phyloP scores from a whole-genome alignment of 495 filamentous ascomycete genomes.

The Emericellopsis terricola region DNA sequence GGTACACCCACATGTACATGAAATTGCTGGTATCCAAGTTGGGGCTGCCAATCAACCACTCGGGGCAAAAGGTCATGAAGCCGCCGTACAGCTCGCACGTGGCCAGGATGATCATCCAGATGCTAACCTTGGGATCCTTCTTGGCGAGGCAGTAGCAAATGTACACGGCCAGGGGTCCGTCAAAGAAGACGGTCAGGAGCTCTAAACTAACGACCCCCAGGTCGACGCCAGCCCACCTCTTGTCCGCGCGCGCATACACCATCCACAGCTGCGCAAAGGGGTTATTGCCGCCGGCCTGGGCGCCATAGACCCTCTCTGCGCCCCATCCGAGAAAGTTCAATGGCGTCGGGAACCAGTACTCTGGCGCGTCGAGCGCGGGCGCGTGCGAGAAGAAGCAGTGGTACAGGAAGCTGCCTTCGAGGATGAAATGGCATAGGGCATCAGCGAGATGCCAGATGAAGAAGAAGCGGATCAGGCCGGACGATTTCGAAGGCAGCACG shows the following conservation, averaged over 20 bases:
- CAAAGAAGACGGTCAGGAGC: conserved; percentile 66
- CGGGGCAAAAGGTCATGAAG: conserved; percentile 91
- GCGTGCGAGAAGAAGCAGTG: conserved; percentile 72
- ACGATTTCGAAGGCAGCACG: conserved; percentile 19
- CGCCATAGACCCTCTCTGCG: conserved; percentile 47
- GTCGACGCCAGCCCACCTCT: conserved; percentile 66
- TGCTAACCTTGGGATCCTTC: conserved; percentile 42
- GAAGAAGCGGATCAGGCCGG: conserved; percentile 37
- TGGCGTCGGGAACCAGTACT: conserved; percentile 18
- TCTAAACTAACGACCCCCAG: conserved; percentile 66
- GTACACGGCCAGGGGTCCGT: conserved; percentile 51
- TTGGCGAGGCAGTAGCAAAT: conserved; percentile 47
- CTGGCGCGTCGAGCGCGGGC: conserved; percentile 14
- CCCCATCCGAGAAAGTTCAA: conserved; percentile 21
- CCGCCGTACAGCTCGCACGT: conserved; percentile 90
- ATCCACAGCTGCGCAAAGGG: conserved; percentile 63
- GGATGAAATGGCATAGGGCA: conserved; percentile 68
- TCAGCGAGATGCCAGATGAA: conserved; percentile 96
- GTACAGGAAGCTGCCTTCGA: conserved; percentile 84
- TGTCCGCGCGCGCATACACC: conserved; percentile 82
- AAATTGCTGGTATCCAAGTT: conserved; percentile 67
- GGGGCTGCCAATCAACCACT: conserved; percentile 66
- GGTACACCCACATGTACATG: conserved; percentile 78
- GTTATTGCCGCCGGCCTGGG: conserved; percentile 41
- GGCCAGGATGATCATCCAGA: conserved; percentile 60